Percentiles rank a stretch among this genome's conserved stretches.
phyloP scores from a whole-genome alignment of 1,284 basidiomycete species.

The Agaricales sp. region DNA sequence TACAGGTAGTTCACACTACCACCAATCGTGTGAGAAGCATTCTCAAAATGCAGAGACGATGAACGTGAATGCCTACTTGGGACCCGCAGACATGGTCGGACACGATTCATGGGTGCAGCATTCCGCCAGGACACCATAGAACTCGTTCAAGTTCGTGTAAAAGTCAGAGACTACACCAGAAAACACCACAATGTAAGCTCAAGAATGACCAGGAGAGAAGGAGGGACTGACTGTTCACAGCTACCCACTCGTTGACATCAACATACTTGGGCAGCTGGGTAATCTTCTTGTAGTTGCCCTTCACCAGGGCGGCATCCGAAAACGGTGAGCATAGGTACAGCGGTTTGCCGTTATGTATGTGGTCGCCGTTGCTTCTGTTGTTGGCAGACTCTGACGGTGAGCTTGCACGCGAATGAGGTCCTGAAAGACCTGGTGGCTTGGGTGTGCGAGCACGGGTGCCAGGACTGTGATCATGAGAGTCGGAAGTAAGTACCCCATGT shows the following conservation, averaged over 20 bases:
- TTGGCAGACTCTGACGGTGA: slow-evolving; percentile 5
- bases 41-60: slow-evolving; percentile 1
- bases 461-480: no score
- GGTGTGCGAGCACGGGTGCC: no score
- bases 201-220: not conserved
- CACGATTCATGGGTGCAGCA: slow-evolving; percentile 87
- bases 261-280: slow-evolving; percentile 94
- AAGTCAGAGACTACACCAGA: slow-evolving; percentile 75
- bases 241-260: slow-evolving; percentile 97
- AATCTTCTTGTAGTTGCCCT: slow-evolving; percentile 99
- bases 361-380: slow-evolving; percentile 6
- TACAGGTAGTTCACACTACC: slow-evolving; percentile 88
- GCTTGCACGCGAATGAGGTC: slow-evolving; percentile 31
- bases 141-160: slow-evolving; percentile 95
- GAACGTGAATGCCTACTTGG: slow-evolving; percentile 44
- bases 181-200: not conserved
- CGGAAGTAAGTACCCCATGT: no score
- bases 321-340: slow-evolving; percentile 92
- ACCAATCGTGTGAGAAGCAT: slow-evolving; percentile 5
- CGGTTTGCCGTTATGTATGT: slow-evolving; percentile 51
- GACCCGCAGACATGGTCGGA: slow-evolving; percentile 89
- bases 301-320: slow-evolving; percentile 91
- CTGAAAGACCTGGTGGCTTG: slow-evolving; percentile 32
- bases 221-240: slow-evolving; percentile 76
- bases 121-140: slow-evolving; percentile 93